Percentiles rank a stretch among this genome's conserved stretches.
Evolutionary conservation across 1,284 basidiomycete genomes (phyloP).

Genomic region (Leccinum ponderosum): DNA sequence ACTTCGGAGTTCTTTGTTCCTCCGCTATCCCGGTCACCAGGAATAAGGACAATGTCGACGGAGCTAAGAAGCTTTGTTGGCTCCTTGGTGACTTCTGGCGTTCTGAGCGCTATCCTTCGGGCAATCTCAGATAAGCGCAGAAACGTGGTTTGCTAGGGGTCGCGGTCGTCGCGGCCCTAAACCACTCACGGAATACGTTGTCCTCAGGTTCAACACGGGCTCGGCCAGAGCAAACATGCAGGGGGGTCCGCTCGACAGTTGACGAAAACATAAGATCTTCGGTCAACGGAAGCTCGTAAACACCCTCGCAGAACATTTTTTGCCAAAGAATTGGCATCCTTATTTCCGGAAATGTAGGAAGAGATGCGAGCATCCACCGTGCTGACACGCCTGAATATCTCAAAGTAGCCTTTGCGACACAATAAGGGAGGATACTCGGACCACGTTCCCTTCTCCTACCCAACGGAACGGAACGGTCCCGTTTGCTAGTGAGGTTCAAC

Average conservation of each 20-base stretch:
- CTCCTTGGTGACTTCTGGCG: conserved; percentile 15
- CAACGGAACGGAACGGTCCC: conserved; percentile 15
- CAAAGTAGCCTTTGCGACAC: conserved; percentile 9
- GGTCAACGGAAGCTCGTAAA: conserved; percentile 14
- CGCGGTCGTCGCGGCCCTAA: conserved; percentile 1
- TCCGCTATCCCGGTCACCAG: conserved; percentile 20
- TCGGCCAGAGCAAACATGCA: conserved; percentile 1
- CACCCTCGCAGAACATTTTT: conserved; percentile 6
- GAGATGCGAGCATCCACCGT: neutral
- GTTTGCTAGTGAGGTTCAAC: conserved; percentile 6
- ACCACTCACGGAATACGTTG: neutral
- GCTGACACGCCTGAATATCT: conserved; percentile 18
- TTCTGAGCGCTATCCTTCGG: conserved; percentile 9
- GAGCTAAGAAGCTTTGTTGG: conserved; percentile 11
- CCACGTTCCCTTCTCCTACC: conserved; percentile 10
- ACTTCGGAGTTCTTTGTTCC: conserved; percentile 4
- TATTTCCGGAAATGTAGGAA: conserved; percentile 23
- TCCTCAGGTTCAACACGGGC: neutral
- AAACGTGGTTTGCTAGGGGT: conserved; percentile 2
- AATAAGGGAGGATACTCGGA: conserved; percentile 13
- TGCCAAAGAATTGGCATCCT: conserved; percentile 9
- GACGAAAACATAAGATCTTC: conserved; percentile 12
- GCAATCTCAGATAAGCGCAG: conserved; percentile 24
- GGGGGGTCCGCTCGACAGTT: conserved; percentile 1
- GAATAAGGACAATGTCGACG: conserved; percentile 15